Base-by-base conservation (phyloP, 140 eudicot species). In the Cichorium intybus region DNA sequence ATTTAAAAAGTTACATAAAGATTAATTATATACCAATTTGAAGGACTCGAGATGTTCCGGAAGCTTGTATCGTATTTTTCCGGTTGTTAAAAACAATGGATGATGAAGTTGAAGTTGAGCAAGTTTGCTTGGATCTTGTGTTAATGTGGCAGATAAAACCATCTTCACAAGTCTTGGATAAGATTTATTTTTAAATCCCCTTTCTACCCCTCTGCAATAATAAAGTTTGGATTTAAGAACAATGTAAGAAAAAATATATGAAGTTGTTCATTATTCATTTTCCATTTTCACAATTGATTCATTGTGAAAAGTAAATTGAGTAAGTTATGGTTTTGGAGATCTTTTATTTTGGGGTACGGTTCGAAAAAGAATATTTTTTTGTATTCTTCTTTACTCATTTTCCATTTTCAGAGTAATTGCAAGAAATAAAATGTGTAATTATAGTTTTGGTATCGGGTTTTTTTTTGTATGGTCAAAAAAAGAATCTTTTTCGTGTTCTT, bases 81-180 rank as follows among this genome's bases (percentile, higher is more conserved):
- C 97, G 10, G 95, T 71, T 23, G 96, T 85, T 73, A 91, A 66
- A 65, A 91, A 76, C 81, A 91, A 76, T 22, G 97, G 97, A 80
- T 87, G 97, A 69, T 87, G 97, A 41, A 87, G 84, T 69, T 87
- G 85, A 41, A 91, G 97, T 71, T 87, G 97, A 43, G 95, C 77
- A 72, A 91, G 91, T 71, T 88, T 91, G 81, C 96, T 75, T 47
- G 97, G 97, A 77, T 91, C 95, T 84, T 87, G 95, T 58, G 96
- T 91, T 64, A 91, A 61, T 26, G 97, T 91, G 31, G 97, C 97
- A 28, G 96, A 87, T 60, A 91, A 70, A 74, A 88, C 85, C 96
- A 91, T 87, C 74, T 87, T 91, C 57, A 66, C 80, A 34, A 91
- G 95, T 76, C 96, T 79, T 10, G 97, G 97, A 52, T 69, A 70